Percentiles rank a stretch among this genome's conserved stretches.
Conservation (phyloP, 768 basidiomycete species). For the Amyloporia xantha region DNA sequence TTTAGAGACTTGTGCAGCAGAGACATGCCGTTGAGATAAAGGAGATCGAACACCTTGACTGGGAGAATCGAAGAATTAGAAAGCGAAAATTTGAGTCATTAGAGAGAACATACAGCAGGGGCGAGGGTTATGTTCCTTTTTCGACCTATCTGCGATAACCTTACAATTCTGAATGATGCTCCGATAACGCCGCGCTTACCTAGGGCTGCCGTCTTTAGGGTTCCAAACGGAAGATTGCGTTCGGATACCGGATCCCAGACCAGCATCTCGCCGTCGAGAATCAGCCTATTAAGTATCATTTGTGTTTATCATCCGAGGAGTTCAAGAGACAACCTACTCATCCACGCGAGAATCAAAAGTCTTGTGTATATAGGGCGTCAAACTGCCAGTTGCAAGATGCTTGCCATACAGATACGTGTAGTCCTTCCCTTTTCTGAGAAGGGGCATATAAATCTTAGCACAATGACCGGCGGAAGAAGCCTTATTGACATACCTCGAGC, state of each 20-base stretch:
- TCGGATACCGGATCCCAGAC: slow-evolving; percentile 93
- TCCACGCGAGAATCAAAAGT: slow-evolving; percentile 73
- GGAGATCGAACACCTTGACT: slow-evolving; percentile 97
- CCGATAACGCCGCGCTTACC: slow-evolving; percentile 40
- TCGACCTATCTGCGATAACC: slow-evolving; percentile 51
- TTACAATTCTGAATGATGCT: slow-evolving; percentile 3
- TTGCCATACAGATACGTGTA: slow-evolving; percentile 91
- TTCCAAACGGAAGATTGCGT: slow-evolving; percentile 88
- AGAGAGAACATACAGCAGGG: slow-evolving; percentile 72
- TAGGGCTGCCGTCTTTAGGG: slow-evolving; percentile 85
- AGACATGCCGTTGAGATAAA: slow-evolving; percentile 82
- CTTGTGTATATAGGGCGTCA: slow-evolving; percentile 79
- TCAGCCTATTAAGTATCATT: slow-evolving; percentile 48
- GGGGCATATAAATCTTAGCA: neutral
- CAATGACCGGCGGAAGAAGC: slow-evolving; percentile 34
- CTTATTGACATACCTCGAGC: slow-evolving; percentile 78
- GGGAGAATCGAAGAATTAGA: neutral
- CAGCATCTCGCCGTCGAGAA: slow-evolving; percentile 97
- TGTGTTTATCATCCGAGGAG: neutral
- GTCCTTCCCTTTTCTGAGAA: slow-evolving; percentile 81
- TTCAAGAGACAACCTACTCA: slow-evolving; percentile 59
- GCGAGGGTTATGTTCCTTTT: slow-evolving; percentile 65
- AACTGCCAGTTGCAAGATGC: slow-evolving; percentile 71
- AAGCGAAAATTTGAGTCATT: neutral
- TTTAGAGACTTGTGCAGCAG: slow-evolving; percentile 65